Conservation (phyloP, 306 rosid species). For the Cucurbita argyrosperma region DNA sequence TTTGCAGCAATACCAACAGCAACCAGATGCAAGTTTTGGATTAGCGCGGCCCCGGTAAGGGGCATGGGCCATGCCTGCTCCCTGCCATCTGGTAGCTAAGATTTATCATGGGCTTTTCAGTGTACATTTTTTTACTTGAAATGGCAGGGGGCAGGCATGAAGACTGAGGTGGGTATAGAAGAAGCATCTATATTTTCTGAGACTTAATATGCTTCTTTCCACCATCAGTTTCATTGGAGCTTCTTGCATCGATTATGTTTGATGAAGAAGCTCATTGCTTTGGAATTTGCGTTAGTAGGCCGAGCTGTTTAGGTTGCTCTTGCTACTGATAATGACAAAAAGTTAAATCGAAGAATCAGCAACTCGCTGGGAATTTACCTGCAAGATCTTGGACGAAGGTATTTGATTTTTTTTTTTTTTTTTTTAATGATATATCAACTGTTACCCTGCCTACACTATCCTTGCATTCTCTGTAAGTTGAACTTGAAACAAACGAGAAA, state of each 20-base stretch:
- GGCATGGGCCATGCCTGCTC: constrained; percentile 99
- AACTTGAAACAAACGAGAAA: not conserved
- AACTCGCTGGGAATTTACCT: constrained; percentile 16
- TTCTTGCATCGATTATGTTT: constrained; percentile 34
- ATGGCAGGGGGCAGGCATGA: constrained; percentile 93
- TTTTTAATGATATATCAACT: not conserved
- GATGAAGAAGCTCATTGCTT: constrained; percentile 20
- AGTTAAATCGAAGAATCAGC: constrained; percentile 21
- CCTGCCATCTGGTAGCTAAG: constrained; percentile 37
- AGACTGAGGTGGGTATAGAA: constrained; percentile 44
- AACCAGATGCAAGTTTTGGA: constrained; percentile 85
- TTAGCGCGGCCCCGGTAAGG: constrained; percentile 99
- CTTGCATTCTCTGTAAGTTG: not conserved
- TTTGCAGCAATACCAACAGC: constrained; percentile 80
- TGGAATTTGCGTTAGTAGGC: not conserved
- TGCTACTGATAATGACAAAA: constrained; percentile 16
- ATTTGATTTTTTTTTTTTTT: not conserved
- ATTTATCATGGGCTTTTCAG: constrained; percentile 16
- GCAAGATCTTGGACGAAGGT: constrained; percentile 52
- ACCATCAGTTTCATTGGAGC: constrained; percentile 50
- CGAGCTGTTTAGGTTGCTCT: constrained; percentile 9
- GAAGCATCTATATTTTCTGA: constrained; percentile 17
- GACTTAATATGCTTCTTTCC: constrained; percentile 9
- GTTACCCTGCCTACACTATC: not conserved
- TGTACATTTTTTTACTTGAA: constrained; percentile 14